Base-by-base conservation (phyloP, 2,329 filamentous ascomycete genomes). In the Beauveria rudraprayagi region DNA sequence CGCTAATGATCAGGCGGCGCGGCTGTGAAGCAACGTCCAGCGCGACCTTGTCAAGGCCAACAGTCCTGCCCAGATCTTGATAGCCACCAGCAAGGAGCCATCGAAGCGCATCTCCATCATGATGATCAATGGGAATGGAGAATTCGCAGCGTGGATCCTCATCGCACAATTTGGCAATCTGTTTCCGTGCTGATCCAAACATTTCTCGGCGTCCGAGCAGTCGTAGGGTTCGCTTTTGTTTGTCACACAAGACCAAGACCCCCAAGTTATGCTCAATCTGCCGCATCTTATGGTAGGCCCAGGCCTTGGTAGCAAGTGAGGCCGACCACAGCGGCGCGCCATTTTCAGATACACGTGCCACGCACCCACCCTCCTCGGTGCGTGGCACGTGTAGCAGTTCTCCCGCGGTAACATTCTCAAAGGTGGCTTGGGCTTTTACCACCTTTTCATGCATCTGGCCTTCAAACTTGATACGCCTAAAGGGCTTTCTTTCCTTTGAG, bases 281-380 rank as follows among this genome's bases (percentile, higher is more conserved):
- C 11, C 54, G 53, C 44, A 57, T 51, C 10, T 57, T 8, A 14
- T 40, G 19, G 40, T 61, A 61, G 2, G 53, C 53, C 60, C 60
- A 61, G 5, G 44, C 60, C 17, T 61, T 57, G 1, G 60, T 61
- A 8, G 60, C 60, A 30, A 61, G 47, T 5, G 60, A 61, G 3
- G 60, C 46, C 2, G 60, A 56, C 60, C 60, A 61, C n/a, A 61
- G 44, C 9, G 46, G 11, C 4, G 5, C 37, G 37, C 53, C 60
- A 16, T 61, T 47, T 10, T 61, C 60, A 24, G 26, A 57, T 2
- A 22, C 22, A 22, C 22, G 22, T 22, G 22, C 22, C 22, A 22
- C 22, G 22, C 22, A 22, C 22, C 22, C 22, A 22, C 22, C 22
- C 22, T 22, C 22, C 22, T 22, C 22, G 22, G 22, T 22, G 22